Evolutionary conservation across 352 stramenopile genomes (phyloP).

Genomic region (Globisporangium okanoganense): DNA sequence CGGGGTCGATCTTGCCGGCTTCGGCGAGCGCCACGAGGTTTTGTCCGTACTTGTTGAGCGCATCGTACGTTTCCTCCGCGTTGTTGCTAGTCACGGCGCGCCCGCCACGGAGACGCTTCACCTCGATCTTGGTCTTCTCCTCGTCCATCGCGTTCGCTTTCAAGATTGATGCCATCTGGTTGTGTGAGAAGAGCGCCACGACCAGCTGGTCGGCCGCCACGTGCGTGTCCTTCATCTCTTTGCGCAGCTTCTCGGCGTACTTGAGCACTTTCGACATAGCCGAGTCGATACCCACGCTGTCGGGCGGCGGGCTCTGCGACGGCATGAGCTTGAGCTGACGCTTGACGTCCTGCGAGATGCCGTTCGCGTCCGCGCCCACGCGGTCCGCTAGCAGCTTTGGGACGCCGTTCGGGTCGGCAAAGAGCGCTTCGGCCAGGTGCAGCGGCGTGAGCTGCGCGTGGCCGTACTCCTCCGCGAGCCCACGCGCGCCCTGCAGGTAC

Average conservation of each 20-base stretch:
- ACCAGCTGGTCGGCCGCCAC: constrained; percentile 70
- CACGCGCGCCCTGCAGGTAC: constrained; percentile 40
- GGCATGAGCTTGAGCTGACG: constrained; percentile 64
- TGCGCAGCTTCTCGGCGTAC: constrained; percentile 74
- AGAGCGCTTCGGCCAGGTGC: constrained; percentile 64
- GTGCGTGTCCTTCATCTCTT: constrained; percentile 81
- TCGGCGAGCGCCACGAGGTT: constrained; percentile 92
- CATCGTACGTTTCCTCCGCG: constrained; percentile 91
- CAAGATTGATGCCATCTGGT: constrained; percentile 49
- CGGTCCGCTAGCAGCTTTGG: constrained; percentile 48
- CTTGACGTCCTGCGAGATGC: constrained; percentile 43
- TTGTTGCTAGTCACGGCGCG: constrained; percentile 68
- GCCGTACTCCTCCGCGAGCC: constrained; percentile 57
- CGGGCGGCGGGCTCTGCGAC: constrained; percentile 66
- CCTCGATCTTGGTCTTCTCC: constrained; percentile 57
- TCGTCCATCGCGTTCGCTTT: constrained; percentile 65
- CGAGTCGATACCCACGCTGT: constrained; percentile 55
- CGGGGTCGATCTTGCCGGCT: constrained; percentile 96
- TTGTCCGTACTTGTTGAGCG: constrained; percentile 93
- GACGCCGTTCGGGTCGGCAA: constrained; percentile 58
- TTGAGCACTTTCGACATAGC: constrained; percentile 77
- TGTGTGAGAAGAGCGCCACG: constrained; percentile 66
- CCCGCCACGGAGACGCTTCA: constrained; percentile 56
- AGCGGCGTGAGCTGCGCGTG: constrained; percentile 76
- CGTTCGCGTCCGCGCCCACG: constrained; percentile 36